phyloP scores from a whole-genome alignment of 169 alveolate genomes.

The Perkinsus chesapeaki region DNA sequence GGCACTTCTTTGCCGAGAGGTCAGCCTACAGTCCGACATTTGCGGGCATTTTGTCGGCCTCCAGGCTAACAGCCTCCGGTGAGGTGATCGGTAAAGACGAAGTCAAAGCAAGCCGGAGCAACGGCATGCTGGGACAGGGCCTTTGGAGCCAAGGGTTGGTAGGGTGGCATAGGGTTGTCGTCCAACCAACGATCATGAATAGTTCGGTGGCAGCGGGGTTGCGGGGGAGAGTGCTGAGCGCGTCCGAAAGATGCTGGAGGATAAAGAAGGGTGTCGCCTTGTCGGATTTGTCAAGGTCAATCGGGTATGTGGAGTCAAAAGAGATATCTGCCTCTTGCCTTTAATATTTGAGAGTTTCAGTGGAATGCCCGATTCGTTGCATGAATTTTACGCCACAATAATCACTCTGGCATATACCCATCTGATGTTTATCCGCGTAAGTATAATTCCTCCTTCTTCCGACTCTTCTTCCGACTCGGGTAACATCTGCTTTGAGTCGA shows the following conservation, averaged over 20 bases:
- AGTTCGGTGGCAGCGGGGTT: neutral
- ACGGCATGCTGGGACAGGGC: neutral
- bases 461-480: no score
- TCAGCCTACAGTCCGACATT: conserved; percentile 31
- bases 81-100: neutral
- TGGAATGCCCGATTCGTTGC: no score
- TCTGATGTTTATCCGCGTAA: no score
- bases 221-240: conserved; percentile 22
- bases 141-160: neutral
- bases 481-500: no score
- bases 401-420: no score
- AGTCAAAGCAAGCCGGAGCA: neutral
- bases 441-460: no score
- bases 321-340: neutral
- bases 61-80: neutral
- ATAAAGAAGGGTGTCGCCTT: conserved; percentile 66
- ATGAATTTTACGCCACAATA: no score
- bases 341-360: no score
- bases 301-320: neutral
- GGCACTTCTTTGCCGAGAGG: conserved; percentile 49
- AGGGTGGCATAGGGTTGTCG: no score
- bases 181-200: no score
- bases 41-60: conserved; percentile 19
- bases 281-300: conserved; percentile 56
- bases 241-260: conserved; percentile 45